phyloP scores from a whole-genome alignment of 169 alveolate genomes.

The Eimeria acervulina region DNA sequence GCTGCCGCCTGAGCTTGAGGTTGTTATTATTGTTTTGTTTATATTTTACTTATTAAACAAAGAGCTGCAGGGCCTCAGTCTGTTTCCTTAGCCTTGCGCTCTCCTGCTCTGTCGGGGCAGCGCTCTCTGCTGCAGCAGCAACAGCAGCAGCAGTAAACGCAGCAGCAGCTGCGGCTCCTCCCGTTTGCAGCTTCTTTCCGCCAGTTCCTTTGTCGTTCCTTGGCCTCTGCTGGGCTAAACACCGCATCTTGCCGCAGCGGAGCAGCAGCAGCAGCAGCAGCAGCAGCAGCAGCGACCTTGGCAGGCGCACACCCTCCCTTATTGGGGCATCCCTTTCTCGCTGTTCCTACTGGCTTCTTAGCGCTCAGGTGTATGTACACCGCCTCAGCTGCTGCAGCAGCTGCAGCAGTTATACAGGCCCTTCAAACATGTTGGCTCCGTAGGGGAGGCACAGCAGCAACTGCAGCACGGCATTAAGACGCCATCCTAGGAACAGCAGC shows the following conservation, averaged over 20 bases:
- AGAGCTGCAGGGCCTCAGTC: slow-evolving; percentile 31
- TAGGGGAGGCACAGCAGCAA: slow-evolving; percentile 45
- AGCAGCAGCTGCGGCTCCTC: slow-evolving; percentile 17
- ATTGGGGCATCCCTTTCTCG: slow-evolving; percentile 31
- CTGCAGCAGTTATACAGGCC: slow-evolving; percentile 46
- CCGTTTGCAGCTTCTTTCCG: neutral
- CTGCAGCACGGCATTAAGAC: slow-evolving; percentile 56
- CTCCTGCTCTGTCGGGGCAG: slow-evolving; percentile 41
- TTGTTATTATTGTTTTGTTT: slow-evolving; percentile 1
- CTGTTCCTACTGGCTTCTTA: slow-evolving; percentile 33
- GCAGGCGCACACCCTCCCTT: slow-evolving; percentile 68
- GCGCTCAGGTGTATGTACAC: slow-evolving; percentile 18
- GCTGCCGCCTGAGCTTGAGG: slow-evolving; percentile 2
- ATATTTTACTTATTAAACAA: neutral
- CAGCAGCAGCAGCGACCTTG: slow-evolving; percentile 19
- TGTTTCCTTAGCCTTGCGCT: neutral
- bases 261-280: slow-evolving; percentile 32
- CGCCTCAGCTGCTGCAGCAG: slow-evolving; percentile 46
- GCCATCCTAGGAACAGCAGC: slow-evolving; percentile 5
- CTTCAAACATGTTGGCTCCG: slow-evolving; percentile 21
- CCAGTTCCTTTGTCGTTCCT: slow-evolving; percentile 62
- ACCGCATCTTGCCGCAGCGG: neutral
- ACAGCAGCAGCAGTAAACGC: neutral
- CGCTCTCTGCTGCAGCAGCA: slow-evolving; percentile 68
- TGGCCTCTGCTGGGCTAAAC: slow-evolving; percentile 22